A percentile compares a stretch with the other conserved stretches of the same genome.
Conservation (phyloP, 345 rosid species). For the Linum usitatissimum region DNA sequence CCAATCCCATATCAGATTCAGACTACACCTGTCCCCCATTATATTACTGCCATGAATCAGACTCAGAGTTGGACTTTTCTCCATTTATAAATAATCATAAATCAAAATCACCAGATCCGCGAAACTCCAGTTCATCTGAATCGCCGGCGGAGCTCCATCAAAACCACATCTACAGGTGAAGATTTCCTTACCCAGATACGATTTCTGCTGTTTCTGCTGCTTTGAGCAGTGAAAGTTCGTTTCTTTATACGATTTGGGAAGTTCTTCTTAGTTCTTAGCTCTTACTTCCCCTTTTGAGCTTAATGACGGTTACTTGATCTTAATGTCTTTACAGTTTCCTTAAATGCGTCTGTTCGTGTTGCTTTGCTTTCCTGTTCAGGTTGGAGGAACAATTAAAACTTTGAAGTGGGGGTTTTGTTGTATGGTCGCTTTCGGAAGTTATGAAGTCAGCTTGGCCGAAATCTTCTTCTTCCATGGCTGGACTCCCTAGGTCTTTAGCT, state of each 20-base stretch:
- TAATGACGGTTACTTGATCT: background rate
- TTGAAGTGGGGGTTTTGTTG: no score
- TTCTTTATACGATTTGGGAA: background rate
- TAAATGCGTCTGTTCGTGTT: background rate
- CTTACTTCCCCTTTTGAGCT: background rate
- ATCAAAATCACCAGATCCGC: no score
- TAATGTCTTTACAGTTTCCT: background rate
- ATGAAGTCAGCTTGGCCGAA: conserved; percentile 51
- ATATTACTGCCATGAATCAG: background rate
- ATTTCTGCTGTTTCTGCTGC: background rate
- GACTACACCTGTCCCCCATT: no score
- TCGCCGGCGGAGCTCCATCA: no score
- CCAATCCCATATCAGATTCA: background rate
- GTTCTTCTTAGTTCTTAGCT: background rate
- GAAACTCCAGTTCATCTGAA: no score
- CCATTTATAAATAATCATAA: no score
- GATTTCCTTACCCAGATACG: no score
- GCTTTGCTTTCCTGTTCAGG: no score
- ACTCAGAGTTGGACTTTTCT: no score
- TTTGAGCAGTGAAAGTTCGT: background rate
- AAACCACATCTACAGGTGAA: no score
- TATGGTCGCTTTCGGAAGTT: conserved; percentile 12
- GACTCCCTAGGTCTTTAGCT: conserved; percentile 47
- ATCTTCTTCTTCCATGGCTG: conserved; percentile 14
- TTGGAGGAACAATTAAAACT: no score